phyloP scores from a whole-genome alignment of 2,329 filamentous ascomycete species.

The Gliomastix tumulicola region DNA sequence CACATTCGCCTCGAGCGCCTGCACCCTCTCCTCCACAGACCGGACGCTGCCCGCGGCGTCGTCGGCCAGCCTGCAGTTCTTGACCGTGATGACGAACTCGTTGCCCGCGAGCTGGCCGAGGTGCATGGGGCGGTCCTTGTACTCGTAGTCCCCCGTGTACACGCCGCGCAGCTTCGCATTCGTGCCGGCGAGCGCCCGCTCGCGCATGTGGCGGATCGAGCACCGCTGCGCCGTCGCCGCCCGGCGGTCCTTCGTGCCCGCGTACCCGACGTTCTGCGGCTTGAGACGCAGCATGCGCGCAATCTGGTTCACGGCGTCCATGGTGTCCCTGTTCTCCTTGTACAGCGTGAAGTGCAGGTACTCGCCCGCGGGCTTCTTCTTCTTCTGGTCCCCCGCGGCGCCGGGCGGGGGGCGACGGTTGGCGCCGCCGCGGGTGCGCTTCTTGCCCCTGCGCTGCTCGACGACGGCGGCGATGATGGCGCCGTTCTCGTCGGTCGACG shows the following conservation, averaged over 20 bases:
- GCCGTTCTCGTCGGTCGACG: constrained; percentile 50
- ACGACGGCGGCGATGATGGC: constrained; percentile 63
- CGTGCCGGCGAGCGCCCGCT: constrained; percentile 56
- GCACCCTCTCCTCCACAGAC: constrained; percentile 17
- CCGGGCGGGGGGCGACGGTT: constrained; percentile 1
- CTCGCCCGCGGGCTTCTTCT: constrained; percentile 48
- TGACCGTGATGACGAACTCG: constrained; percentile 85
- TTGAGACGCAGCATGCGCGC: constrained; percentile 68
- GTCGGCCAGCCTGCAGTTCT: constrained; percentile 64
- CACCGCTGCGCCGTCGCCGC: constrained; percentile 81
- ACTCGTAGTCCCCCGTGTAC: constrained; percentile 73
- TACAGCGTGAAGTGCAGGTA: constrained; percentile 88
- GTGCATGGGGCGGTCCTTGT: constrained; percentile 63
- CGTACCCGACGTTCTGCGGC: constrained; percentile 64
- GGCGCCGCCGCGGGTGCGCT: constrained; percentile 14
- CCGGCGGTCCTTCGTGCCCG: constrained; percentile 85
- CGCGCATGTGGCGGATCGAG: constrained; percentile 48
- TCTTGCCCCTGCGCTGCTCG: constrained; percentile 31
- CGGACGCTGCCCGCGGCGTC: constrained; percentile 16
- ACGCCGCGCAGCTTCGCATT: constrained; percentile 57
- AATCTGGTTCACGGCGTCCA: constrained; percentile 79
- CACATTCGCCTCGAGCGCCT: constrained; percentile 29
- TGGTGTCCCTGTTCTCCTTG: constrained; percentile 96
- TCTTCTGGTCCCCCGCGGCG: constrained; percentile 9
- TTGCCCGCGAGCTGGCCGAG: constrained; percentile 84